Percentiles rank a stretch among this genome's conserved stretches.
phyloP scores from a whole-genome alignment of 1,284 basidiomycete species.

The Ustilago xerochloae region DNA sequence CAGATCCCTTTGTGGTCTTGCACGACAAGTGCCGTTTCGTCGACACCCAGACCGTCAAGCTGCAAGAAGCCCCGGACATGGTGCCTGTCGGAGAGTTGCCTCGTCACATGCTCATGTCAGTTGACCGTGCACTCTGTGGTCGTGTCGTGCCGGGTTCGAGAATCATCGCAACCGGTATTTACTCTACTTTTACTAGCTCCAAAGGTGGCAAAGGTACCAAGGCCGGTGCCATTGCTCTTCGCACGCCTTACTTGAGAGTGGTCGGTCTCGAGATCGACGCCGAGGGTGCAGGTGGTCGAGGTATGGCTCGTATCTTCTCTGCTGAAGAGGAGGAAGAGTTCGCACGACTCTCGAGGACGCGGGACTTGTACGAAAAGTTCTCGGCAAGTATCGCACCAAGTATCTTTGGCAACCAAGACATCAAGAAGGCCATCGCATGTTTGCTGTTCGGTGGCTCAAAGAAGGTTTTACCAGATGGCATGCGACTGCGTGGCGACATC shows the following conservation, averaged over 20 bases:
- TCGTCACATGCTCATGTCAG: slow-evolving; percentile 91
- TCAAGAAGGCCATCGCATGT: slow-evolving; percentile 97
- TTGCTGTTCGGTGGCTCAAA: slow-evolving; percentile 97
- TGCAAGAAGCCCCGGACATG: slow-evolving; percentile 99
- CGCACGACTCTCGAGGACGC: slow-evolving; percentile 87
- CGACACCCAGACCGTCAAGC: slow-evolving; percentile 94
- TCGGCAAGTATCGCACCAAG: slow-evolving; percentile 93
- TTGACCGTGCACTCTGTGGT: slow-evolving; percentile 73
- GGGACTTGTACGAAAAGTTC: slow-evolving; percentile 93
- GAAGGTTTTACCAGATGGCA: slow-evolving; percentile 96
- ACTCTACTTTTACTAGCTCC: slow-evolving; percentile 89
- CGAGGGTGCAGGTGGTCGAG: slow-evolving; percentile 72
- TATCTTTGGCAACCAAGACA: slow-evolving; percentile 96
- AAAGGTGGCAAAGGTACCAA: slow-evolving; percentile 74
- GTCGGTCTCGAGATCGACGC: slow-evolving; percentile 90
- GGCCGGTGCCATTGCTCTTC: slow-evolving; percentile 76
- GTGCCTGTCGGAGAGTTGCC: slow-evolving; percentile 98
- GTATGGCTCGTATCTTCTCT: slow-evolving; percentile 79
- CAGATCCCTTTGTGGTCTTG: slow-evolving; percentile 95
- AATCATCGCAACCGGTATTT: slow-evolving; percentile 94
- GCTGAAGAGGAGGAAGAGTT: slow-evolving; percentile 98
- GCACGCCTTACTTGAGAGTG: slow-evolving; percentile 93
- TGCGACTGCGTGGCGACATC: slow-evolving; percentile 96
- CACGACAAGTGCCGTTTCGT: slow-evolving; percentile 95
- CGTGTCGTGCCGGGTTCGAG: slow-evolving; percentile 85